A percentile compares a stretch with the other conserved stretches of the same genome.
phyloP scores from a whole-genome alignment of 352 stramenopile genomes.

The Hyaloperonospora arabidopsidis region DNA sequence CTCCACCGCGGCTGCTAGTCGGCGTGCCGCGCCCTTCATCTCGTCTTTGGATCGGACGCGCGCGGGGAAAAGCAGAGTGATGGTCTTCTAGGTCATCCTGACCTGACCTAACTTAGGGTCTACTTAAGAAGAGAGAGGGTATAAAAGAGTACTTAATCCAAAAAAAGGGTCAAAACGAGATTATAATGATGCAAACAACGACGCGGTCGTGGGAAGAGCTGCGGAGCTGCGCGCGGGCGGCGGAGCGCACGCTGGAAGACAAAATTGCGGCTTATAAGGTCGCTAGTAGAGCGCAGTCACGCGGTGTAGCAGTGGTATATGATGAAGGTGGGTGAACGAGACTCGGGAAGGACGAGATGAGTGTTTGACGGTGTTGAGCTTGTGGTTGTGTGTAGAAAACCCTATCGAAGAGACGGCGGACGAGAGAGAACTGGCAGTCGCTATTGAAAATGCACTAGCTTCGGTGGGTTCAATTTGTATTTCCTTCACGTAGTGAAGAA shows the following conservation, averaged over 20 bases:
- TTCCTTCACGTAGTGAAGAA: neutral
- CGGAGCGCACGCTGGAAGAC: slow-evolving; percentile 75
- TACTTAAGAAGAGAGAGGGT: neutral
- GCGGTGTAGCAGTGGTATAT: slow-evolving; percentile 23
- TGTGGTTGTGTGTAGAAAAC: slow-evolving; percentile 41
- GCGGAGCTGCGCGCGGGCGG: slow-evolving; percentile 48
- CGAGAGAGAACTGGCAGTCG: slow-evolving; percentile 54
- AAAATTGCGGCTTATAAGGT: slow-evolving; percentile 68
- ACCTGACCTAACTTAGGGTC: neutral
- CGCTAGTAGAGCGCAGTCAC: slow-evolving; percentile 44
- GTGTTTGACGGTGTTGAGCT: neutral
- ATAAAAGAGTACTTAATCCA: too few species aligned
- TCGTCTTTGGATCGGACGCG: neutral
- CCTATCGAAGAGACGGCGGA: slow-evolving; percentile 43
- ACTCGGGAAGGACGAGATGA: slow-evolving; percentile 3
- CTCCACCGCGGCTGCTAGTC: slow-evolving; percentile 42
- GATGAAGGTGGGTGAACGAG: slow-evolving; percentile 46
- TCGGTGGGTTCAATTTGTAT: slow-evolving; percentile 28
- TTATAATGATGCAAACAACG: slow-evolving; percentile 50
- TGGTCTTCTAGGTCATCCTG: neutral
- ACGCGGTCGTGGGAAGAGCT: slow-evolving; percentile 75
- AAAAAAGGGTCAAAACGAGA: too few species aligned
- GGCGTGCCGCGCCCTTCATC: slow-evolving; percentile 38
- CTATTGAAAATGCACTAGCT: slow-evolving; percentile 72
- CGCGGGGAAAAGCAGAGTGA: slow-evolving; percentile 3